Evolutionary conservation across 345 rosid genomes (phyloP), one percentile per base, ranked within the genome.

Genomic region (Melastoma malabathricum): DNA sequence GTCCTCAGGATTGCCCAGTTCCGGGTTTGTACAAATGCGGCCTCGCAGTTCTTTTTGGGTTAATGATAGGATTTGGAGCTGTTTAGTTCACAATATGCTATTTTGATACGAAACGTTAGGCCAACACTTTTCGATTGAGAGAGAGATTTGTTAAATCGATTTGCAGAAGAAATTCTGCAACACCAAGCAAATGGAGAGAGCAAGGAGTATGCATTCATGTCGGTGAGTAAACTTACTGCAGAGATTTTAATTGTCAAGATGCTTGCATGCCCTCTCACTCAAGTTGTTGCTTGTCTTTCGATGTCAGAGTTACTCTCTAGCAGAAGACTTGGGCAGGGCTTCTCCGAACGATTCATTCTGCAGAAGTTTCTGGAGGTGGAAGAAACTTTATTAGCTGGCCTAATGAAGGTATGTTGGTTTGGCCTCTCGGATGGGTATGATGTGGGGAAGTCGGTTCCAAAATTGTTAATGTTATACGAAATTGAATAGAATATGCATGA

Each of bases 321-420:
- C 96, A 22, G 93, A 82, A 67, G 98, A 90, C 72, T 58, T 90
- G 58, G 89, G 85, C 54, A 77, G 80, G 73, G 98, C 96, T 90
- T 84, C 67, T 64, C 96, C 9, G 98, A 90, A 57, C 68, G 84
- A 67, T 61, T 78, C 50, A 75, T 80, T 54, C 60, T 86, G 48
- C 81, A 82, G 60, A 77, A 64, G 47, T 72, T 82, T 60, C 43
- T 79, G 16, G 77, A 77, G 55, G 72, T 79, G 1, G 98, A 86
- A 61, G 72, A 65, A 62, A 68, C 70, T 46, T 59, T 66, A 49
- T 54, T 79, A n/a, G 16, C 52, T 50, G 79, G 79, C 60, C 58
- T 86, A 15, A 48, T 86, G 55, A 90, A 83, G 90, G 94, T 85
- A 73, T 57, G 10, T n/a, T 13, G 19, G 51, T 7, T 17, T 16